phyloP scores from a whole-genome alignment of 441 rosid genomes.

The Erodium texanum region DNA sequence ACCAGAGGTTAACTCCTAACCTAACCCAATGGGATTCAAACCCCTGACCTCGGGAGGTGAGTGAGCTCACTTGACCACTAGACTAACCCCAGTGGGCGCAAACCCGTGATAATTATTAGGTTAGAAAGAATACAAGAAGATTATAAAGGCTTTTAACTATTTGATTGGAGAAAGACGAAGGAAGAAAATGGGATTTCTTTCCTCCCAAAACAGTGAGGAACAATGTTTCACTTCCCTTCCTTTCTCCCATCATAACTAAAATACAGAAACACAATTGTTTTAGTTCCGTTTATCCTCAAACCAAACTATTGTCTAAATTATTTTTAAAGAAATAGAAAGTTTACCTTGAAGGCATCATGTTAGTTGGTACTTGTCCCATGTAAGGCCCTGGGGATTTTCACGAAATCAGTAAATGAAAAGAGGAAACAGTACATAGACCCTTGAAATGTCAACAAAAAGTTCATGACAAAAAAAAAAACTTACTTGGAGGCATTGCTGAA shows the following conservation, averaged over 20 bases:
- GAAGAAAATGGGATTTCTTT: background rate
- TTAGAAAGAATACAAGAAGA: background rate
- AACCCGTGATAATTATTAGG: too few relatives aligned
- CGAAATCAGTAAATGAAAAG: constrained; percentile 13
- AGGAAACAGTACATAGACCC: background rate
- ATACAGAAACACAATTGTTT: background rate
- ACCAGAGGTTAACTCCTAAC: too few relatives aligned
- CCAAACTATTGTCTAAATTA: background rate
- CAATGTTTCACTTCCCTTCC: too few relatives aligned
- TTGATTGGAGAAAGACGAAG: constrained; percentile 1
- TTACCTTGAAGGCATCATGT: constrained; percentile 40
- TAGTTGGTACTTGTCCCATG: constrained; percentile 33
- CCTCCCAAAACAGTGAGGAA: background rate
- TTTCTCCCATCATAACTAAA: too few relatives aligned
- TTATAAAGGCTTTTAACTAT: background rate
- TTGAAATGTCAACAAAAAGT: background rate
- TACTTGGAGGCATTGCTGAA: constrained; percentile 20
- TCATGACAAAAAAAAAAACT: constrained; percentile 18
- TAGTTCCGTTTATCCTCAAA: background rate
- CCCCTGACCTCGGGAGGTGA: too few relatives aligned
- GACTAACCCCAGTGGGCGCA: too few relatives aligned
- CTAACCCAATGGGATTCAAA: too few relatives aligned
- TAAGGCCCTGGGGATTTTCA: constrained; percentile 34
- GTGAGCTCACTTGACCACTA: too few relatives aligned
- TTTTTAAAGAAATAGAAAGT: constrained; percentile 9